Conservation (phyloP, 2,329 filamentous ascomycete species). For the Cryphonectria nitschkei region DNA sequence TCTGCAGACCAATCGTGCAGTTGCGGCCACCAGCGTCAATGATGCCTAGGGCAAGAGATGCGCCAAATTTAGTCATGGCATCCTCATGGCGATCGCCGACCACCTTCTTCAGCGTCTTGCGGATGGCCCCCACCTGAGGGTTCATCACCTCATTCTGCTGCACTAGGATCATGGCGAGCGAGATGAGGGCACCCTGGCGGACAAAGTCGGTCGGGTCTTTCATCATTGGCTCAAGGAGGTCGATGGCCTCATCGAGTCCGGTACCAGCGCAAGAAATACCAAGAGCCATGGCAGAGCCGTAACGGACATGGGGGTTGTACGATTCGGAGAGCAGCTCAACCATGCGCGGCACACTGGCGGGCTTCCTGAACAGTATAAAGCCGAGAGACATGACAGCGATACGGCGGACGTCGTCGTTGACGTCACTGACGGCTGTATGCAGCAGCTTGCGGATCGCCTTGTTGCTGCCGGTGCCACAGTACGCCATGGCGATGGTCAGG, state of each 20-base stretch:
- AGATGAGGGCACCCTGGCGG: slow-evolving; percentile 91
- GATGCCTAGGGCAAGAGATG: slow-evolving; percentile 90
- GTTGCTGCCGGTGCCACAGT: slow-evolving; percentile 97
- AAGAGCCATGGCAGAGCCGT: slow-evolving; percentile 96
- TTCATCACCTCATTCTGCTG: slow-evolving; percentile 99
- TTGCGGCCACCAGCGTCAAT: slow-evolving; percentile 98
- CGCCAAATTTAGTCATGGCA: slow-evolving; percentile 99
- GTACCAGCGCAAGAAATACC: slow-evolving; percentile 98
- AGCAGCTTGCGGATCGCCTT: slow-evolving; percentile 96
- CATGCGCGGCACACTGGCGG: slow-evolving; percentile 96
- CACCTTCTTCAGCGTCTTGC: slow-evolving; percentile 93
- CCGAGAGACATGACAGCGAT: slow-evolving; percentile 97
- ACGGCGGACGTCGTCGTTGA: slow-evolving; percentile 94
- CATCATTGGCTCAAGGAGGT: slow-evolving; percentile 97
- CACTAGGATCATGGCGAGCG: slow-evolving; percentile 97
- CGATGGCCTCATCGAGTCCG: slow-evolving; percentile 92
- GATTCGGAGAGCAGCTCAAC: slow-evolving; percentile 97
- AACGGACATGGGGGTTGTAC: slow-evolving; percentile 97
- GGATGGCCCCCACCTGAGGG: slow-evolving; percentile 87
- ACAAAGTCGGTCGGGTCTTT: slow-evolving; percentile 99
- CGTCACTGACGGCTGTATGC: slow-evolving; percentile 95
- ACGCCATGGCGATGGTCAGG: slow-evolving; percentile 96
- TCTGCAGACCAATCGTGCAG: slow-evolving; percentile 97
- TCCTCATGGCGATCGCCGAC: slow-evolving; percentile 95
- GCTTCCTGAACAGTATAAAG: slow-evolving; percentile 98